These are phyloP conservation scores for Diaporthe destruens DNA, from an alignment of 2,329 filamentous ascomycete genomes.

Conservation along the genomic window DNA sequence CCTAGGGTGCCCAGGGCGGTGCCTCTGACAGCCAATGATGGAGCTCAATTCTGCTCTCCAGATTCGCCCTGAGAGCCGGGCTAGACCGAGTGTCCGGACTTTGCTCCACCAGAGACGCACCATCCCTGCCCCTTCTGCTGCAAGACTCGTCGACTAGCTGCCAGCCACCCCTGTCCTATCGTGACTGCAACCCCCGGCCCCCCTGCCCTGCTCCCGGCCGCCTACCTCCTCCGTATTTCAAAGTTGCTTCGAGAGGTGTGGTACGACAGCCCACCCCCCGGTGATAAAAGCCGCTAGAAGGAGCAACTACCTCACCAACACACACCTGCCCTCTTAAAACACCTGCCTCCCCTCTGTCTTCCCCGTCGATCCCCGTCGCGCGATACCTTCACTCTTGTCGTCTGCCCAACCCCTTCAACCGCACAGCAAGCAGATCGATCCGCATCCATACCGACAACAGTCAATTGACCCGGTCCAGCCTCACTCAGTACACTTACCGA, in stretches of 20 bases:
- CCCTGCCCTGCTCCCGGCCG: slow-evolving; percentile 9
- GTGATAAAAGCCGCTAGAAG: slow-evolving; percentile 33
- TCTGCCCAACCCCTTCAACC: slow-evolving; percentile 4
- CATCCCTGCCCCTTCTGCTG: slow-evolving; percentile 34
- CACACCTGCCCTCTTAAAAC: slow-evolving; percentile 36
- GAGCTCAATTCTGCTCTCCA: slow-evolving; percentile 37
- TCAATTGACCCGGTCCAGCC: slow-evolving; percentile 4
- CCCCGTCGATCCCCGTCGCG: neutral
- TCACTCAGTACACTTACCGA: slow-evolving; percentile 25
- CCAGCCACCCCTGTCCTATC: slow-evolving; percentile 37
- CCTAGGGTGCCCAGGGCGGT: neutral
- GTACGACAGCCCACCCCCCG: slow-evolving; percentile 22
- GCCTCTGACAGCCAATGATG: slow-evolving; percentile 22
- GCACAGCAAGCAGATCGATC: neutral
- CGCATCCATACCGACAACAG: slow-evolving; percentile 19
- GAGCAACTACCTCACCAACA: slow-evolving; percentile 4
- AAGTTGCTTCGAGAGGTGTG: slow-evolving; percentile 25
- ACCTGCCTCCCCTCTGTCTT: slow-evolving; percentile 24
- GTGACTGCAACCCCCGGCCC: slow-evolving; percentile 21
- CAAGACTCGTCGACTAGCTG: slow-evolving; percentile 31
- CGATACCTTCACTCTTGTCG: slow-evolving; percentile 19
- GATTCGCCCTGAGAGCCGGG: slow-evolving; percentile 34
- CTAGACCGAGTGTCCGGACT: slow-evolving; percentile 35
- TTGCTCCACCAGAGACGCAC: slow-evolving; percentile 14
- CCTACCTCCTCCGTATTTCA: slow-evolving; percentile 32